Base-by-base conservation (phyloP, 352 stramenopile species). In the Phytophthora colocasiae region DNA sequence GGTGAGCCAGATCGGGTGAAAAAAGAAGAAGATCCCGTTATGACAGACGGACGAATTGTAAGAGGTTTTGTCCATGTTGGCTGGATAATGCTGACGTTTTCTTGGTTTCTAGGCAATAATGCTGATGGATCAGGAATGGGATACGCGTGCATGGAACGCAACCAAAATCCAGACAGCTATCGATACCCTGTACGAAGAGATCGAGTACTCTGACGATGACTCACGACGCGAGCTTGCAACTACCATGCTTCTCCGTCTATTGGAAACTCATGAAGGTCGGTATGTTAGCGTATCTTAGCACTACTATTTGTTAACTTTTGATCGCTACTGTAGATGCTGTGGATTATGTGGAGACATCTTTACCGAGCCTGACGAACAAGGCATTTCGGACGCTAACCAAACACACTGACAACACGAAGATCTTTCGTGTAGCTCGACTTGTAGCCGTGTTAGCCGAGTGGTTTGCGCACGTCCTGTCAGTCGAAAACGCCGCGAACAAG, bases 51-150 rank as follows among this genome's bases (percentile, higher is more conserved):
- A 4, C 76, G 73, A 39, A 80, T 95, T 34, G 87, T 93, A 67
- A 36, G 82, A 83, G 11, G 31, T 29, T 36, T 0, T 60, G 36
- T 10, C 22, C n/a, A 27, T 39, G 14, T 41, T 48, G 11, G 4
- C 26, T 27, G 15, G 52, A 19, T 0, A 17, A 58, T 49, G 22
- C 38, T n/a, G 27, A 17, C 19, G 15, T 2, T 44, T 53, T 36
- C 31, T 12, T 53, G n/a, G 26, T 15, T 14, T 57, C 0, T 56
- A 95, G 87, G 75, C 85, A 41, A 84, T 63, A 8, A 91, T 95
- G 78, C 66, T 91, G 4, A 81, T 93, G 78, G 85, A 90, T 22
- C 80, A 93, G 51, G 84, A 95, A 80, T 95, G 87, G 84, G 84
- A 93, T 61, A 93, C 84, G 0, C 79, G 78, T 8, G 64, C 58